Conservation (phyloP, 83 land plant genomes). For the Picea abies region DNA sequence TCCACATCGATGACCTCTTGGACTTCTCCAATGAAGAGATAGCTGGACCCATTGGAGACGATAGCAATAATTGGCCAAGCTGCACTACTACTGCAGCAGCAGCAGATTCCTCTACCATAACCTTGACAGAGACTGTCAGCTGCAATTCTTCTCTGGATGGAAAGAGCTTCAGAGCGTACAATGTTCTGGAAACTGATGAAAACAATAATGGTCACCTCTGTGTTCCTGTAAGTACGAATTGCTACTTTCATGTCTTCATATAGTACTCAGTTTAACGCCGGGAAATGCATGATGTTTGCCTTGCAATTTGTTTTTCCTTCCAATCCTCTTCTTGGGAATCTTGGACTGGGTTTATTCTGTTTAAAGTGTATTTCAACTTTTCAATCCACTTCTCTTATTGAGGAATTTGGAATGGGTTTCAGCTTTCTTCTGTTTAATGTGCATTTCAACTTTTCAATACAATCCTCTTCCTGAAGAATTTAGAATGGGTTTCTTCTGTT, state of each 20-base stretch:
- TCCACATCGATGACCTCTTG: constrained; percentile 47
- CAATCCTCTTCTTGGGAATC: not conserved
- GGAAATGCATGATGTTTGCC: not conserved
- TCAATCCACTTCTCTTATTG: too few relatives aligned
- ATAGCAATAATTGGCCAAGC: not conserved
- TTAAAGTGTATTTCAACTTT: not conserved
- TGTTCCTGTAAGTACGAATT: not conserved
- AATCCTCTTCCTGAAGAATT: not conserved
- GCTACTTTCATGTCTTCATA: not conserved
- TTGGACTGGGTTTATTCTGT: not conserved
- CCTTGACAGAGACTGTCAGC: constrained; percentile 22
- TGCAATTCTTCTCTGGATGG: too few relatives aligned
- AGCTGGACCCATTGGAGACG: not conserved
- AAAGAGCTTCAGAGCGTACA: too few relatives aligned
- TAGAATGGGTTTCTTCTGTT: not conserved
- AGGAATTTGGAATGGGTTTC: too few relatives aligned
- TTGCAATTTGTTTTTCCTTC: not conserved
- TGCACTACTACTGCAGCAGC: constrained; percentile 4
- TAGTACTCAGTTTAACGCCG: not conserved
- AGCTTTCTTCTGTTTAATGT: too few relatives aligned
- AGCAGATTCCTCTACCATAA: too few relatives aligned
- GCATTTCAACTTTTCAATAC: too few relatives aligned
- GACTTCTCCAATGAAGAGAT: constrained; percentile 56
- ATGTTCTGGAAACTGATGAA: too few relatives aligned
- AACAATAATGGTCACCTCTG: too few relatives aligned